Evolutionary conservation across 192 early-diverging fungal genomes (phyloP).

Genomic region (Entrophospora sp.): DNA sequence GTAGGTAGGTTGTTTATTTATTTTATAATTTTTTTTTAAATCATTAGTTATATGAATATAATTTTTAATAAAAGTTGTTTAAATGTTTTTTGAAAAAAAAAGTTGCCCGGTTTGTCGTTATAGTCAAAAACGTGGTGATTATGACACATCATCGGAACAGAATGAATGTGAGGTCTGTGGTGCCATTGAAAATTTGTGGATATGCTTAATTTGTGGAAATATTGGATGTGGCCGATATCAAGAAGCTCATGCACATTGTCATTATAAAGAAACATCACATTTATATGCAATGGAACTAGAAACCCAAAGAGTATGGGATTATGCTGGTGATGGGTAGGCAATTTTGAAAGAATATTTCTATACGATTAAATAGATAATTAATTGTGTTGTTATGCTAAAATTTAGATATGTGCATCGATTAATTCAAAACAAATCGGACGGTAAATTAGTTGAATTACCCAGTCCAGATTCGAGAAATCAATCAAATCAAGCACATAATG

Average conservation of each 20-base stretch:
- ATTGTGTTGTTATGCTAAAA: not conserved
- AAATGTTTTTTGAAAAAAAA: no score
- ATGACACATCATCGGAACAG: constrained; percentile 11
- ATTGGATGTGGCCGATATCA: constrained; percentile 95
- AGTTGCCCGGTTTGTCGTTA: constrained; percentile 92
- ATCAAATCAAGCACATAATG: not conserved
- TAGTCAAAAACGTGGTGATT: constrained; percentile 39
- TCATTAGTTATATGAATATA: no score
- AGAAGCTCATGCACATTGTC: constrained; percentile 78
- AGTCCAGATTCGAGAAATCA: constrained; percentile 19
- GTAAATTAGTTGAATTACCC: constrained; percentile 86
- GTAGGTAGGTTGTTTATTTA: constrained; percentile 38
- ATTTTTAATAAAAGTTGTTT: no score
- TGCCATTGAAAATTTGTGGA: constrained; percentile 81
- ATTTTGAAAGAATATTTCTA: no score
- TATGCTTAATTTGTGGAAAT: constrained; percentile 92
- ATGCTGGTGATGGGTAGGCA: constrained; percentile 78
- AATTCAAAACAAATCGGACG: constrained; percentile 85
- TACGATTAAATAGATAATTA: no score
- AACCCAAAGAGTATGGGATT: constrained; percentile 98
- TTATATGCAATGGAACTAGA: constrained; percentile 88
- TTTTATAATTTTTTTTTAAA: no score
- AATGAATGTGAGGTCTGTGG: constrained; percentile 69
- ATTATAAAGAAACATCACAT: constrained; percentile 78
- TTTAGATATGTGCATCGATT: constrained; percentile 79